Base-by-base conservation (phyloP, 1,139 yeast genomes). In the Diutina rugosa region DNA sequence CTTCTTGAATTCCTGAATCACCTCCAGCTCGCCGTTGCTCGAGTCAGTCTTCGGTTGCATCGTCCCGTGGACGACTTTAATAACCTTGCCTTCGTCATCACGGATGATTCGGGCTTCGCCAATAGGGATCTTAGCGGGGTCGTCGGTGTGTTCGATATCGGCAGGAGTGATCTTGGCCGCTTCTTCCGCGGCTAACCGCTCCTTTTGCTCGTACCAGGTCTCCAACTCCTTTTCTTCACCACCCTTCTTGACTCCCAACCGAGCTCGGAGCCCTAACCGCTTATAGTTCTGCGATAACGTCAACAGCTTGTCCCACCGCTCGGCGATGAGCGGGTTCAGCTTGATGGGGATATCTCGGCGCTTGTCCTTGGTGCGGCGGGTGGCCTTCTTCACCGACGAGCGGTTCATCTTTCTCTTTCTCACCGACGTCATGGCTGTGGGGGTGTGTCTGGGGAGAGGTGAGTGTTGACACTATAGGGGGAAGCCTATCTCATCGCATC, bases 281-380 rank as follows among this genome's bases (percentile, higher is more conserved):
- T 84, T 84, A 68, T 88, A 88, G 67, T 93, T 93, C 67, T 93
- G 98, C 58, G 84, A 79, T 58, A 91, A 72, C 0, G 99, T 91
- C 60, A 86, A 76, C 28, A 81, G 79, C 60, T 84, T 79, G 71
- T 93, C 97, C 99, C 99, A 93, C 69, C 90, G 81, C 44, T 83
- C 88, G 7, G 90, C 95, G 61, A 93, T 87, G 62, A 93, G 80
- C 3, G 96, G 90, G 67, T 90, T 88, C 0, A 87, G 76, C 56
- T 78, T 77, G 41, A 87, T 81, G 60, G 82, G 82, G 58, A 84
- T 72, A 62, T 82, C 76, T 65, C 85, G 79, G 65, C 84, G 84
- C 63, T 79, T 83, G 64, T 87, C 91, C 67, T 87, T 87, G 55
- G 71, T 70, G 64, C 85, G 77, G 67, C 95, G 79, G 52, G 90